These are phyloP conservation scores for Rhodotorula diobovata DNA, from an alignment of 768 basidiomycete species.

Conservation along the genomic window DNA sequence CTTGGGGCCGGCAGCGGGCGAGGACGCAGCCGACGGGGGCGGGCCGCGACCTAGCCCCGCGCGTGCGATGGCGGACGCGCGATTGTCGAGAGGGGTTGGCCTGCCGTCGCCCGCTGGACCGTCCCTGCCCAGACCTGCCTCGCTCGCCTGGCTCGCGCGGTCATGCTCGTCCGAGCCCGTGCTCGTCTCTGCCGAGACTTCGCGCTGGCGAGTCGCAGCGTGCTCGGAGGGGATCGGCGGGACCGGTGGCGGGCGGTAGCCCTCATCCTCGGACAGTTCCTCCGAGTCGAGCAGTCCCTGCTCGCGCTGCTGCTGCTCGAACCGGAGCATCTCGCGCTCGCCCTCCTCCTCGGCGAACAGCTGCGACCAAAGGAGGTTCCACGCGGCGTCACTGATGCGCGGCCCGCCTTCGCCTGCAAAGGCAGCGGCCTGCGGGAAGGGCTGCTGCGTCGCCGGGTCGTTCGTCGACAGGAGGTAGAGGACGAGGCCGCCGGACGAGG, in stretches of 20 bases:
- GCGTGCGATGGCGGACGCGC: conserved; percentile 42
- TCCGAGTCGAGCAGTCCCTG: conserved; percentile 16
- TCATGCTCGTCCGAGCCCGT: conserved; percentile 19
- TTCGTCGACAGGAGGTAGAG: conserved; percentile 66
- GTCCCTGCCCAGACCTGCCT: conserved; percentile 11
- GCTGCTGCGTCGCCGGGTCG: conserved; percentile 40
- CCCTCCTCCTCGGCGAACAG: conserved; percentile 38
- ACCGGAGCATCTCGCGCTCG: background rate
- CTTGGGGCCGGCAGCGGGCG: conserved; percentile 48
- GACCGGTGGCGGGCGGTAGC: conserved; percentile 46
- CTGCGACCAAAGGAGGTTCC: conserved; percentile 72
- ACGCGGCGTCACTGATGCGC: conserved; percentile 76
- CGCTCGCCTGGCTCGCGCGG: conserved; percentile 34
- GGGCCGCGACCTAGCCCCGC: conserved; percentile 44
- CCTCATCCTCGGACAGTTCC: conserved; percentile 48
- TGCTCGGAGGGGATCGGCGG: conserved; percentile 51
- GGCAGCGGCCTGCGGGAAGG: conserved; percentile 43
- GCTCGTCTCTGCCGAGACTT: background rate
- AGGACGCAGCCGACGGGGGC: conserved; percentile 11
- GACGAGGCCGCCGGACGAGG: conserved; percentile 73
- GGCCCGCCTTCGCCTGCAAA: conserved; percentile 58
- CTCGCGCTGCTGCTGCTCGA: conserved; percentile 1
- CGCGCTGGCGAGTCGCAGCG: background rate
- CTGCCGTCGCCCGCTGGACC: conserved; percentile 31
- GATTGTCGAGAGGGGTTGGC: conserved; percentile 51